Conservation (phyloP, 2,329 filamentous ascomycete species). For the Didymella glomerata region DNA sequence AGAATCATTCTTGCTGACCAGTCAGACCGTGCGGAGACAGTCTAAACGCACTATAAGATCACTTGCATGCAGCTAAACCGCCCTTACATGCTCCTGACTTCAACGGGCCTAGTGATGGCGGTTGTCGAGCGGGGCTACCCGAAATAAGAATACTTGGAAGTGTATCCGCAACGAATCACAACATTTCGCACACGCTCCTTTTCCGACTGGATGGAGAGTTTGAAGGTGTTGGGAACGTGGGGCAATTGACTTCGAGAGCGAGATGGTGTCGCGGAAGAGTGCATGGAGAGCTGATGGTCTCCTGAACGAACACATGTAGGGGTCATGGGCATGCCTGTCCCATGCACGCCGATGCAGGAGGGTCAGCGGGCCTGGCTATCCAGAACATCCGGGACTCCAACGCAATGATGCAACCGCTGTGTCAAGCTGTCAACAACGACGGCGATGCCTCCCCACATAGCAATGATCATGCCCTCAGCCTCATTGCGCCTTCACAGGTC, state of each 20-base stretch:
- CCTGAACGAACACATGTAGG: conserved; percentile 4
- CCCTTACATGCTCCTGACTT: conserved; percentile 20
- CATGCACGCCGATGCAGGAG: conserved; percentile 1
- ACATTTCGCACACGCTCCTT: conserved; percentile 1
- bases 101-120: conserved; percentile 21
- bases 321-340: conserved; percentile 7
- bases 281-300: conserved; percentile 2
- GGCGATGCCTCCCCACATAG: conserved; percentile 6
- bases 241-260: neutral
- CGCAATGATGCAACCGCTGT: conserved; percentile 7
- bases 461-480: conserved; percentile 17
- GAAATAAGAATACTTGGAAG: conserved; percentile 23
- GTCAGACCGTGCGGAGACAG: conserved; percentile 16
- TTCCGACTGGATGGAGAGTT: conserved; percentile 14
- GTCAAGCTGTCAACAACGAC: conserved; percentile 19
- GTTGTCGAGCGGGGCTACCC: conserved; percentile 37
- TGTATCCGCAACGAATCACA: conserved; percentile 23
- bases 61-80: conserved; percentile 32
- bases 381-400: conserved; percentile 11
- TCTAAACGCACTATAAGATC: conserved; percentile 28
- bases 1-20: conserved; percentile 14
- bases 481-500: neutral
- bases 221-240: neutral
- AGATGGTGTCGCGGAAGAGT: neutral
- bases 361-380: conserved; percentile 6